Percentiles rank a stretch among this genome's conserved stretches.
Evolutionary conservation across 2,329 filamentous ascomycete genomes (phyloP).

Genomic region (Diaporthe destruens): DNA sequence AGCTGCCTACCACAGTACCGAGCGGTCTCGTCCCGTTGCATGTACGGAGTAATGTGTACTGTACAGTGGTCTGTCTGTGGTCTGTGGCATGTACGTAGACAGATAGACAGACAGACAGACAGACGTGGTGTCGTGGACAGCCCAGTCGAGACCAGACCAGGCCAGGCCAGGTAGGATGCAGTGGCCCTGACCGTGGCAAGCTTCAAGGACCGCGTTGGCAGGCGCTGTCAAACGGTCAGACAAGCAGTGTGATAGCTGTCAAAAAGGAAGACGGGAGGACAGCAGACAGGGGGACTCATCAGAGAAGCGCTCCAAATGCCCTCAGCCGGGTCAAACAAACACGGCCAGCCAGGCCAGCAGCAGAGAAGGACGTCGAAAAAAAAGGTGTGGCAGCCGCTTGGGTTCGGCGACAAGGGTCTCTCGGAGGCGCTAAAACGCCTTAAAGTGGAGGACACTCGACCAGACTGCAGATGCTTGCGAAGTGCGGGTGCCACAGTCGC

Average conservation of each 20-base stretch:
- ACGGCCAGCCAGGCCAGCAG: too few species aligned
- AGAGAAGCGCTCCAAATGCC: constrained; percentile 14
- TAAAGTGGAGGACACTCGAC: constrained; percentile 30
- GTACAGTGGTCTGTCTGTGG: too few species aligned
- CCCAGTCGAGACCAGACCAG: too few species aligned
- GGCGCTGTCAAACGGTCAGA: constrained; percentile 31
- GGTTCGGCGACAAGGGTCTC: constrained; percentile 36
- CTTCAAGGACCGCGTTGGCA: constrained; percentile 19
- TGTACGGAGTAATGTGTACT: too few species aligned
- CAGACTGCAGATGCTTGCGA: constrained; percentile 29
- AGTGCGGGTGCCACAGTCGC: constrained; percentile 27
- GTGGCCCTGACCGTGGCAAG: constrained; percentile 24
- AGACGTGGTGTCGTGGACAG: too few species aligned
- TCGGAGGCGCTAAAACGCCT: constrained; percentile 39
- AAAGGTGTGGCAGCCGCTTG: constrained; percentile 38
- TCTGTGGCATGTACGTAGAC: too few species aligned
- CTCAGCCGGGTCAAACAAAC: not conserved
- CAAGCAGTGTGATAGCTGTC: constrained; percentile 31
- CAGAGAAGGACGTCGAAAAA: constrained; percentile 21
- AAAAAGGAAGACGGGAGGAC: constrained; percentile 20
- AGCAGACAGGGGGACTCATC: constrained; percentile 3
- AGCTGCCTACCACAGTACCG: not conserved
- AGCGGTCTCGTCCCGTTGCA: too few species aligned
- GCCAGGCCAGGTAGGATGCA: not conserved
- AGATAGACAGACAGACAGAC: too few species aligned